These are phyloP conservation scores for Acacia acuminata DNA, from an alignment of 306 rosid genomes.

Conservation along the genomic window DNA sequence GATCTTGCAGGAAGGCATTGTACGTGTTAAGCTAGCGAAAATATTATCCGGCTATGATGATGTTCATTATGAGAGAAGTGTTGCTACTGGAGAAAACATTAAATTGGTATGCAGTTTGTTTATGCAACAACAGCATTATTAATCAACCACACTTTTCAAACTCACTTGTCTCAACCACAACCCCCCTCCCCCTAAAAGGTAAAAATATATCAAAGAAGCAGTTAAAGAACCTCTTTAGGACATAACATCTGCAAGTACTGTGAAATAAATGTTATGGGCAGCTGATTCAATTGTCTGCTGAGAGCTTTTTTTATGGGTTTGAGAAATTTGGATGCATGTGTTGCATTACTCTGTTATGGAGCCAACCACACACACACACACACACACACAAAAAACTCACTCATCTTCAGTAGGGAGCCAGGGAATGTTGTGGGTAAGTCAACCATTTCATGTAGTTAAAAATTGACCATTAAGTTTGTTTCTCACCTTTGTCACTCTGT, in stretches of 20 bases:
- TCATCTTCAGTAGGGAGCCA: neutral
- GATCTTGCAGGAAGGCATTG: slow-evolving; percentile 82
- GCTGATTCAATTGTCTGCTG: neutral
- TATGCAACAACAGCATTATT: slow-evolving; percentile 22
- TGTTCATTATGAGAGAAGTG: slow-evolving; percentile 85
- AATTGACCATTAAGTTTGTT: slow-evolving; percentile 29
- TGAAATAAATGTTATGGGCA: neutral
- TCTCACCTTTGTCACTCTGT: slow-evolving; percentile 16
- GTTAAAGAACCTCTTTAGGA: neutral
- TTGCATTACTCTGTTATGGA: neutral
- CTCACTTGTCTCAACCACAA: neutral
- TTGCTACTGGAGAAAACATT: slow-evolving; percentile 82
- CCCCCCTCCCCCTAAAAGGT: neutral
- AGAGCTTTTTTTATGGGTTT: neutral
- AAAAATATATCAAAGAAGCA: neutral
- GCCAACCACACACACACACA: no score
- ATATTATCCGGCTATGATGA: slow-evolving; percentile 70
- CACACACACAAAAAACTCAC: no score
- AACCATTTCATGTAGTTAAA: slow-evolving; percentile 4
- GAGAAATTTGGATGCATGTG: neutral
- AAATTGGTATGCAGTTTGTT: slow-evolving; percentile 63
- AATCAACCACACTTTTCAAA: neutral
- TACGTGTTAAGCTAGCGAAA: slow-evolving; percentile 82
- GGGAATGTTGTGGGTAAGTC: slow-evolving; percentile 2
- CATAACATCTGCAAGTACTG: neutral